Evolutionary conservation across 768 basidiomycete species (phyloP), one percentile per base, ranked within the genome.

Genomic region (Collybiopsis confluens): DNA sequence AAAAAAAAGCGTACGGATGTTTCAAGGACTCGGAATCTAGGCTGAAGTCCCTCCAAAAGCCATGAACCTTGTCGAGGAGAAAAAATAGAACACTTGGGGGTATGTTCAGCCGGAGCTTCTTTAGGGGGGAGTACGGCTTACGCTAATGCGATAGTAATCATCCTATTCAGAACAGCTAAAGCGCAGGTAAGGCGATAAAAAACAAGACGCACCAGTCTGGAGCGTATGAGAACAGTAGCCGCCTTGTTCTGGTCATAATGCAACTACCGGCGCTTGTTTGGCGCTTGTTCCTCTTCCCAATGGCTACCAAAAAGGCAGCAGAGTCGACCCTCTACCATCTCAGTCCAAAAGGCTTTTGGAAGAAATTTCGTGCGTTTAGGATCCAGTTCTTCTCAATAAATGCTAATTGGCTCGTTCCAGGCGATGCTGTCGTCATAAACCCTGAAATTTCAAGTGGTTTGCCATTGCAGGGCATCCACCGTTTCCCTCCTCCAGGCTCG

Each of bases 291-390:
- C 38, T 8, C 8, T 16, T 16, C 16, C 35, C 9, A 16, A 88
- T 88, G 85, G 82, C 88, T 54, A 79, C 80, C 56, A 88, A 82
- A 74, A 91, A 85, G 72, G 83, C 78, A 23, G 90, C 92, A 59
- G 92, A 97, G 65, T 85, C 88, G 35, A 94, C 90, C 2, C 79
- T 92, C 42, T 97, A 97, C 70, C 94, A 97, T 66, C 81, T 92
- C 62, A 83, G 81, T 62, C 86, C 89, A 23, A 85, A 87, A 70
- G 93, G 94, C 8, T 95, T 96, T 68, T 96, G 94, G 94, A 96
- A 95, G 82, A 92, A 89, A 75, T 92, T 97, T 65, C 83, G 93
- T 93, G 61, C 56, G 91, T 77, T 36, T 30, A 40, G 35, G n/a
- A 8, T 40, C 10, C 26, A 38, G n/a, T 18, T 51, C 18, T n/a